A percentile compares a stretch with the other conserved stretches of the same genome.
Evolutionary conservation across 176 grass and related monocot species (phyloP).

Genomic region (Carex myosuroides): DNA sequence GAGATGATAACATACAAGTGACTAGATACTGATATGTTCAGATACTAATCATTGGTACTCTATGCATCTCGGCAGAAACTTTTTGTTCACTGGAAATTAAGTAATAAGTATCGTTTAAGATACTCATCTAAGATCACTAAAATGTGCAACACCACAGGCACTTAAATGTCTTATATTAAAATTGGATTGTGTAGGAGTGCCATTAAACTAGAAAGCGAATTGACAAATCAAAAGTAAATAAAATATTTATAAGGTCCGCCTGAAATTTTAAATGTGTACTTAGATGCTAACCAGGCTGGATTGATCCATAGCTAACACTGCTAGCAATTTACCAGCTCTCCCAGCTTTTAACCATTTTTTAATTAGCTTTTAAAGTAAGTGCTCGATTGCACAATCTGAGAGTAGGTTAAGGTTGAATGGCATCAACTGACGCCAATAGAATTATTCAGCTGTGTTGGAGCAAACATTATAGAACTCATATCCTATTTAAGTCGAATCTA

Average conservation of each 20-base stretch:
- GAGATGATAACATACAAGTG: no score
- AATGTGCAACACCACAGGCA: no score
- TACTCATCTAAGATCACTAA: no score
- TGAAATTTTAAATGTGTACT: neutral
- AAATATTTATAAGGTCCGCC: neutral
- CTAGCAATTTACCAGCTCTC: neutral
- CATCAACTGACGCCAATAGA: neutral
- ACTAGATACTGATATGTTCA: no score
- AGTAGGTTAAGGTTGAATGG: neutral
- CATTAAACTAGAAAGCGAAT: slow-evolving; percentile 51
- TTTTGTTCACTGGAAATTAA: no score
- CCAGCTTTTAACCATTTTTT: neutral
- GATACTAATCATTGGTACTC: no score
- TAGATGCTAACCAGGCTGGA: neutral
- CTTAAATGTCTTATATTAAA: no score
- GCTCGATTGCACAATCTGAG: neutral
- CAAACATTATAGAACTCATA: neutral
- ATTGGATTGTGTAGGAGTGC: slow-evolving; percentile 24
- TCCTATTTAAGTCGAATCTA: neutral
- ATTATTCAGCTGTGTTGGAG: neutral
- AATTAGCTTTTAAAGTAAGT: neutral
- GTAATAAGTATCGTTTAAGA: no score
- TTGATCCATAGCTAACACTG: neutral
- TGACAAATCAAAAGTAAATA: neutral
- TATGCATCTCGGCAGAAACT: no score